phyloP scores from a whole-genome alignment of 495 filamentous ascomycete genomes.

The Penicillium dipodomyicola region DNA sequence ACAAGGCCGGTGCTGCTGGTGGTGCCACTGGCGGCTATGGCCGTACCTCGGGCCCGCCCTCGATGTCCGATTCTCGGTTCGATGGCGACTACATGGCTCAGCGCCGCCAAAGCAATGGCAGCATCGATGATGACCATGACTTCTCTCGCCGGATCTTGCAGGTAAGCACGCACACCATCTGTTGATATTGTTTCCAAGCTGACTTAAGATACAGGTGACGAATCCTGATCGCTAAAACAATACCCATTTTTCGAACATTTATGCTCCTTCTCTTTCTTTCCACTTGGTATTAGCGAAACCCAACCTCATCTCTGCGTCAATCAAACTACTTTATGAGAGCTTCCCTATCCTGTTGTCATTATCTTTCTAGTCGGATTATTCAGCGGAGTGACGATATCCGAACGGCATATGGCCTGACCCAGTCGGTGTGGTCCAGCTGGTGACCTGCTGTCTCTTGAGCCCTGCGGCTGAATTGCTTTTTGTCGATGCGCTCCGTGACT shows the following conservation, averaged over 20 bases:
- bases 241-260: slow-evolving; percentile 1
- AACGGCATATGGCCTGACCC: slow-evolving; percentile 23
- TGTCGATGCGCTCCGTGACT: neutral
- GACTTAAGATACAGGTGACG: slow-evolving; percentile 37
- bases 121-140: slow-evolving; percentile 96
- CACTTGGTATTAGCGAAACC: slow-evolving; percentile 12
- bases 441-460: slow-evolving; percentile 7
- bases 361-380: slow-evolving; percentile 24
- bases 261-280: slow-evolving; percentile 2
- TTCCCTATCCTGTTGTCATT: slow-evolving; percentile 12
- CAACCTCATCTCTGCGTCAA: neutral
- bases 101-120: slow-evolving; percentile 88
- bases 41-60: slow-evolving; percentile 28
- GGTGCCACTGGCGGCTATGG: slow-evolving; percentile 58
- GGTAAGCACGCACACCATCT: slow-evolving; percentile 50
- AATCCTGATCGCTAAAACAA: slow-evolving; percentile 46
- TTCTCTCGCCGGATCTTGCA: slow-evolving; percentile 95
- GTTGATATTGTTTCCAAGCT: slow-evolving; percentile 1
- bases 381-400: slow-evolving; percentile 33
- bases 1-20: slow-evolving; percentile 68
- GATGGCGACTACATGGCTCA: slow-evolving; percentile 83
- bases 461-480: slow-evolving; percentile 4
- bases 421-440: slow-evolving; percentile 23
- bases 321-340: slow-evolving; percentile 16
- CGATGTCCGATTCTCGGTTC: slow-evolving; percentile 77